Evolutionary conservation across 495 filamentous ascomycete genomes (phyloP).

Genomic region (Pseudotulostoma volvatum): DNA sequence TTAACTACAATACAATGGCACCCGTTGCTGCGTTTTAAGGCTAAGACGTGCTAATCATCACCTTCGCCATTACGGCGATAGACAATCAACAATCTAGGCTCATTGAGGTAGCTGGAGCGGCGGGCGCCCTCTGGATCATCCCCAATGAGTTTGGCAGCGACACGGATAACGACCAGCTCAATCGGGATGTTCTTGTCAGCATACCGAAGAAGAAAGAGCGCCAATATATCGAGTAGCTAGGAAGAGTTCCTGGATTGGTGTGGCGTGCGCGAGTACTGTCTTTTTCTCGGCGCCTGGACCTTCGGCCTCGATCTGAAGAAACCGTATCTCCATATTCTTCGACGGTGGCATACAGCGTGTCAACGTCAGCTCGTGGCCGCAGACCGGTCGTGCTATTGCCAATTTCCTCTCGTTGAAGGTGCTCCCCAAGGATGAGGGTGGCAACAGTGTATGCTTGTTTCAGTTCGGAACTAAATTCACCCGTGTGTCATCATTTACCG

Average conservation of each 20-base stretch:
- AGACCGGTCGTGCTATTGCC: slow-evolving; percentile 30
- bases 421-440: slow-evolving; percentile 28
- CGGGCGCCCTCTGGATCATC: slow-evolving; percentile 42
- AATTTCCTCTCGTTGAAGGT: slow-evolving; percentile 25
- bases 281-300: slow-evolving; percentile 11
- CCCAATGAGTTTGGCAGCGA: slow-evolving; percentile 42
- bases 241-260: slow-evolving; percentile 32
- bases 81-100: slow-evolving; percentile 29
- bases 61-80: slow-evolving; percentile 25
- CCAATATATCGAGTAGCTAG: slow-evolving; percentile 24
- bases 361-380: slow-evolving; percentile 25
- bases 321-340: slow-evolving; percentile 22
- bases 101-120: slow-evolving; percentile 41
- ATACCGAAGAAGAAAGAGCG: slow-evolving; percentile 5
- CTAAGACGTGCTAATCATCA: slow-evolving; percentile 46
- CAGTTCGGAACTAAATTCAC: slow-evolving; percentile 24
- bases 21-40: slow-evolving; percentile 31
- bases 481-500: slow-evolving; percentile 28
- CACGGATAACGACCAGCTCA: slow-evolving; percentile 15
- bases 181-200: slow-evolving; percentile 18
- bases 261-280: slow-evolving; percentile 33
- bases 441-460: slow-evolving; percentile 11
- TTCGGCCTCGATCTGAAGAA: slow-evolving; percentile 33
- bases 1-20: slow-evolving; percentile 32
- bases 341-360: slow-evolving; percentile 31